These are phyloP conservation scores for Fusarium continuum DNA, from an alignment of 2,329 filamentous ascomycete genomes.

Conservation along the genomic window DNA sequence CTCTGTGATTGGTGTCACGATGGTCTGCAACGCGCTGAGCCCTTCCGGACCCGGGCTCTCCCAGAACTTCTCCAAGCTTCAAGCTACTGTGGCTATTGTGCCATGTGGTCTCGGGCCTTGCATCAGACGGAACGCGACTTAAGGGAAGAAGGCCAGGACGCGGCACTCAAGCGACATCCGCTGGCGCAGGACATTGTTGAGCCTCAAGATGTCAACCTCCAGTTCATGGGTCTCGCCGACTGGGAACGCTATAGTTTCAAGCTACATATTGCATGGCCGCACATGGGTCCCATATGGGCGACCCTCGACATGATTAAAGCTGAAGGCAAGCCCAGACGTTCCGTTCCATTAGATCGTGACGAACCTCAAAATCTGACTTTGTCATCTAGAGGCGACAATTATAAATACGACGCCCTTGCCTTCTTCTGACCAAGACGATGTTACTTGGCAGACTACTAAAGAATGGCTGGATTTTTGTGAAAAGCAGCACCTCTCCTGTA, in stretches of 20 bases:
- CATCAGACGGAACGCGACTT: not conserved
- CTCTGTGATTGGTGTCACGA: conserved; percentile 13
- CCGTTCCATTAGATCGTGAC: not conserved
- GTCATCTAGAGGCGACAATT: not conserved
- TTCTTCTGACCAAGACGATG: not conserved
- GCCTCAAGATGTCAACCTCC: not conserved
- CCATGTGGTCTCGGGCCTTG: not conserved
- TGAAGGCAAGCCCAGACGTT: not conserved
- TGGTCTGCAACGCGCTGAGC: not conserved
- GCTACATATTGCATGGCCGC: not conserved
- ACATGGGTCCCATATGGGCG: not conserved
- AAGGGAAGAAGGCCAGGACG: not conserved
- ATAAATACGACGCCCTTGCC: not conserved
- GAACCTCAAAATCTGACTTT: too few relatives aligned
- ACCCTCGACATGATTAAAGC: not conserved
- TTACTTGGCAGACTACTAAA: not conserved
- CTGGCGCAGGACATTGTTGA: not conserved
- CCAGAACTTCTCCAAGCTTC: not conserved
- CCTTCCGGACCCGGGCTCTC: not conserved
- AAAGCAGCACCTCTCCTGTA: not conserved
- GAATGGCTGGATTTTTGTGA: conserved; percentile 7
- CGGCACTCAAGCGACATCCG: not conserved
- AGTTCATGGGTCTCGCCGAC: not conserved
- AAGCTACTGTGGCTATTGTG: not conserved
- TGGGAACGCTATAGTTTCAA: not conserved